Evolutionary conservation across 2,329 filamentous ascomycete genomes (phyloP), one percentile per base, ranked within the genome.

Genomic region (Malbranchea zuffiana): DNA sequence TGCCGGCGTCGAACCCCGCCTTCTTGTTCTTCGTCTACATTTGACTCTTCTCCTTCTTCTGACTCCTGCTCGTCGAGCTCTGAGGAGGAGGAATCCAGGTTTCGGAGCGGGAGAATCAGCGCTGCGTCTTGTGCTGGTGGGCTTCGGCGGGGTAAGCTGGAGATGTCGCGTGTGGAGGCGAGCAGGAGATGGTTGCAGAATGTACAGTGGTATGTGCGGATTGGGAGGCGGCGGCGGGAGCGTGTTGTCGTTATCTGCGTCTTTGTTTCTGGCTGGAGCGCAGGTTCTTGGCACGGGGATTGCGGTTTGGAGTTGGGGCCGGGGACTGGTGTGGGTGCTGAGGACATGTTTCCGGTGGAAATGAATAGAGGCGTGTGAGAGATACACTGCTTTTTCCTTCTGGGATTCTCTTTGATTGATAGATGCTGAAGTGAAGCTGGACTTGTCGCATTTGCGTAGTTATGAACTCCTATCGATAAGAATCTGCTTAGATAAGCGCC

Each of bases 171-270:
- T 1, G 71, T 73, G 29, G 66, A 76, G 15, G 75, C 69, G 44
- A 82, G 66, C 37, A 81, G 61, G 44, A 81, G 69, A 47, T 77
- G 69, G 30, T 66, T 74, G 67, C 78, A 82, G 53, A 78, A 67
- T 30, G 56, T 55, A 65, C 78, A 82, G 52, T 69, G 74, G 54
- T 75, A 73, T 12, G 71, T 68, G 49, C 63, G 66, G 33, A 72
- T 48, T 46, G 51, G 54, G 35, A 58, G 50, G 25, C 44, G 44
- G 10, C 29, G 20, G 18, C 28, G 37, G 12, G 31, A 23, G 16
- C 21, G 17, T 24, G 29, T n/a, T n/a, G n/a, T n/a, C n/a, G n/a
- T n/a, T n/a, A n/a, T n/a, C n/a, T n/a, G n/a, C n/a, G n/a, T n/a
- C n/a, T n/a, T n/a, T n/a, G n/a, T n/a, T n/a, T n/a, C n/a, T n/a